These are phyloP conservation scores for Phaeophleospora eucalypticola DNA, from an alignment of 2,329 filamentous ascomycete species.

Conservation along the genomic window DNA sequence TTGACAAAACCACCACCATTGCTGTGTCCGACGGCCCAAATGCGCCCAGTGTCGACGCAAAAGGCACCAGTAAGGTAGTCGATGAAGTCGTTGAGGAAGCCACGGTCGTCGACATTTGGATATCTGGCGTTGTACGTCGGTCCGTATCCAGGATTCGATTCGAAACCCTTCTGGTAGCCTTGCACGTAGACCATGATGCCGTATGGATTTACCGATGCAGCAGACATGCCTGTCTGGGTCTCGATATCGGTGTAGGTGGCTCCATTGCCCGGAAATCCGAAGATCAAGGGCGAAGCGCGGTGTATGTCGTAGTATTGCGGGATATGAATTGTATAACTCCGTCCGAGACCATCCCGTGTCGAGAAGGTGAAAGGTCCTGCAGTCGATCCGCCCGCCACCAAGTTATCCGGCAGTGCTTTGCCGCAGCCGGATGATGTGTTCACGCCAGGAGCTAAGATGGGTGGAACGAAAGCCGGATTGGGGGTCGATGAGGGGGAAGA, in stretches of 20 bases:
- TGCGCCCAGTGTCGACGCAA: slow-evolving; percentile 43
- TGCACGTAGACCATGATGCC: slow-evolving; percentile 42
- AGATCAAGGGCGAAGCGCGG: slow-evolving; percentile 39
- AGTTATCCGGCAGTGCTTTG: background rate
- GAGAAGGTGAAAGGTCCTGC: slow-evolving; percentile 1
- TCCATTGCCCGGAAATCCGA: slow-evolving; percentile 43
- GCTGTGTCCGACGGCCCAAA: slow-evolving; percentile 50
- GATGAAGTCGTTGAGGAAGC: slow-evolving; percentile 42
- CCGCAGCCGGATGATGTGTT: slow-evolving; percentile 9
- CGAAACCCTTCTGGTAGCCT: slow-evolving; percentile 27
- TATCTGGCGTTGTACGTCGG: background rate
- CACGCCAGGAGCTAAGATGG: background rate
- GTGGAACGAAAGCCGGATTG: background rate
- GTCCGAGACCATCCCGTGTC: slow-evolving; percentile 23
- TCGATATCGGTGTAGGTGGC: slow-evolving; percentile 37
- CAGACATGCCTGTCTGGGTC: slow-evolving; percentile 41
- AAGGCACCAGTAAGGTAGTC: slow-evolving; percentile 37
- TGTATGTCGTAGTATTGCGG: slow-evolving; percentile 37
- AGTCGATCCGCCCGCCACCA: background rate
- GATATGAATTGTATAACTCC: slow-evolving; percentile 37
- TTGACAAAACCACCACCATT: slow-evolving; percentile 51
- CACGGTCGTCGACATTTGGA: slow-evolving; percentile 35
- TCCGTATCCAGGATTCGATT: slow-evolving; percentile 17
- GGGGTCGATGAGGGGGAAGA: background rate
- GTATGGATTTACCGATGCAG: slow-evolving; percentile 40